A percentile compares a stretch with the other conserved stretches of the same genome.
Conservation (phyloP, 2,329 filamentous ascomycete species). For the Cladophialophora psammophila region DNA sequence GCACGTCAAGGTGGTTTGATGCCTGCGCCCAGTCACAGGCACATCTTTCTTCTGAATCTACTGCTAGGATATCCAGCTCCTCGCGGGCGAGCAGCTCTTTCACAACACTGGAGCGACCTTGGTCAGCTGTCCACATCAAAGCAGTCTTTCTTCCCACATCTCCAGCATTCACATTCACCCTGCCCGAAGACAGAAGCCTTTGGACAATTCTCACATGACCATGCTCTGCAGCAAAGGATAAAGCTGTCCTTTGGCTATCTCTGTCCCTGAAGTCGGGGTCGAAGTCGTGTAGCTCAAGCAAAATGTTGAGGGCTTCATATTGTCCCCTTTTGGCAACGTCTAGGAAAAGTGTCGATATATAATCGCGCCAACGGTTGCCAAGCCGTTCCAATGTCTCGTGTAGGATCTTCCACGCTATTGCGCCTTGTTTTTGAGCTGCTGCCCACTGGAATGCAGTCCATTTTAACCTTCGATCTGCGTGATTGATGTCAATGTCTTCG, state of each 20-base stretch:
- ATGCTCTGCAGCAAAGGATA: neutral
- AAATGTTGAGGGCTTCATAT: neutral
- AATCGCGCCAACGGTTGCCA: neutral
- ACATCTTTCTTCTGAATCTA: neutral
- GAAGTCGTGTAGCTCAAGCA: neutral
- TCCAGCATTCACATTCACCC: neutral
- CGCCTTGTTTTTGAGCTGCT: neutral
- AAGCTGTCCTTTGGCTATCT: neutral
- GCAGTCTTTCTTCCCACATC: neutral
- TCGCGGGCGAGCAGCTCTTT: neutral
- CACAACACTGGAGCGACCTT: neutral
- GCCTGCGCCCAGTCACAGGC: neutral
- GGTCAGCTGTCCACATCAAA: neutral
- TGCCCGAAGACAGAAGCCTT: slow-evolving; percentile 1
- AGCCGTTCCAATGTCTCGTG: neutral
- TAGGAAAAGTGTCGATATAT: neutral
- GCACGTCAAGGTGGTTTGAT: no score
- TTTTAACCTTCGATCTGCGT: neutral
- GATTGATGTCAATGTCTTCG: neutral
- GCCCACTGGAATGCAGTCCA: slow-evolving; percentile 9
- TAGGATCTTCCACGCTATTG: neutral
- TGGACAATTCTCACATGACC: slow-evolving; percentile 1
- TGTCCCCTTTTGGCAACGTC: slow-evolving; percentile 1
- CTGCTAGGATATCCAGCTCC: neutral
- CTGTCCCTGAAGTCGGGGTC: neutral